Evolutionary conservation across 2,329 filamentous ascomycete species (phyloP), one percentile per base, ranked within the genome.

Genomic region (Leptographium procerum): DNA sequence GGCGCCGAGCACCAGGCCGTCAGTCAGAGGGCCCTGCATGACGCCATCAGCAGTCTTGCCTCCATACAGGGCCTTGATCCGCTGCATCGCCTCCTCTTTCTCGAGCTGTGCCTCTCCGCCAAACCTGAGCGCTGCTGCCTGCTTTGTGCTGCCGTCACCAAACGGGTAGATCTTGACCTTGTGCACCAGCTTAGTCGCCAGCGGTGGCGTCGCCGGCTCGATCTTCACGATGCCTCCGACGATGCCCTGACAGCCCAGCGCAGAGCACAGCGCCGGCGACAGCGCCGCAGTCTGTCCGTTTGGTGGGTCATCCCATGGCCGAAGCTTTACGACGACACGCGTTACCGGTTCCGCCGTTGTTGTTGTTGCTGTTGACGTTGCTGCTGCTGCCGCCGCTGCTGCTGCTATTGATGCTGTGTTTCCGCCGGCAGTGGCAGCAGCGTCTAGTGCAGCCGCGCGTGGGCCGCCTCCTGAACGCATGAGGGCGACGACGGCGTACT

Each of bases 171-270:
- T 76, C 65, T 88, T 91, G 59, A 97, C 73, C 5, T 82, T 75
- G 58, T 79, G 77, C 7, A 68, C 64, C 13, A 67, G 66, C 45
- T 69, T 66, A 16, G 75, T 83, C 7, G 85, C 77, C n/a, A 90
- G 74, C 56, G 87, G 88, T 47, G 80, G 75, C 16, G 89, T 84
- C 1, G 92, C 91, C 11, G 88, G 85, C 68, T 97, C 91, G 33
- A 99, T 79, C 61, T 92, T 90, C 58, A 96, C 81, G 48, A 97
- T 83, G 0, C 91, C 89, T 14, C 94, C 94, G 11, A 95, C 88
- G 56, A 95, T 80, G 1, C 84, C 85, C 45, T 82, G 75, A 56
- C 82, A 84, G 2, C 85, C 86, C 26, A 99, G 77, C 1, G 87
- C 81, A 33, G 82, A 81, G 69, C 89, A 95, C 8, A 99, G 75